Conservation (phyloP, 345 rosid species). For the Arabis alpina region DNA sequence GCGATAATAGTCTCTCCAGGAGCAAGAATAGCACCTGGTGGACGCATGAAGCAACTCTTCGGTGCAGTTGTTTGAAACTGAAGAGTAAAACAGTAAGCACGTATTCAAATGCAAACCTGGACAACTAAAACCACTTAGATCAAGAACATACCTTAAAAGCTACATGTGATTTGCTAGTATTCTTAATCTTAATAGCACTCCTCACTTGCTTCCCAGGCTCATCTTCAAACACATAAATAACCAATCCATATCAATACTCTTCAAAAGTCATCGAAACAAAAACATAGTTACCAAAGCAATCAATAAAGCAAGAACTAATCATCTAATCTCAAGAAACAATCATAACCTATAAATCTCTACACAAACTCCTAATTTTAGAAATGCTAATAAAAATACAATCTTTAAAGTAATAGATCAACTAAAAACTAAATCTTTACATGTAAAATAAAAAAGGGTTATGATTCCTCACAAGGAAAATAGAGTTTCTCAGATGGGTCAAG, state of each 20-base stretch:
- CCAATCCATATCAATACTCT: constrained; percentile 15
- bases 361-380: constrained; percentile 17
- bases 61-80: constrained; percentile 99
- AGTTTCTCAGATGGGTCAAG: constrained; percentile 91
- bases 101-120: neutral
- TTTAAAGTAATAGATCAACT: neutral
- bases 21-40: constrained; percentile 92
- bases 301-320: neutral
- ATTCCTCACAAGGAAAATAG: constrained; percentile 78
- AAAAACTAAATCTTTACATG: neutral
- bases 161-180: constrained; percentile 86
- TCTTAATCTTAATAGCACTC: constrained; percentile 92
- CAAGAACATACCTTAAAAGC: constrained; percentile 78
- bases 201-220: constrained; percentile 99
- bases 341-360: neutral
- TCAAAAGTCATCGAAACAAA: neutral
- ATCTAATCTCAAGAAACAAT: neutral
- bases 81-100: constrained; percentile 14
- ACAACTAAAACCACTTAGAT: neutral
- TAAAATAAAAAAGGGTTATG: neutral
- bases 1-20: constrained; percentile 91
- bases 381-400: neutral
- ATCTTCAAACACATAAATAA: constrained; percentile 53
- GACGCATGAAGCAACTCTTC: constrained; percentile 99
- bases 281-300: neutral